Percentiles rank a stretch among this genome's conserved stretches.
phyloP scores from a whole-genome alignment of 1,139 yeast species.

The Candida mesenterica region DNA sequence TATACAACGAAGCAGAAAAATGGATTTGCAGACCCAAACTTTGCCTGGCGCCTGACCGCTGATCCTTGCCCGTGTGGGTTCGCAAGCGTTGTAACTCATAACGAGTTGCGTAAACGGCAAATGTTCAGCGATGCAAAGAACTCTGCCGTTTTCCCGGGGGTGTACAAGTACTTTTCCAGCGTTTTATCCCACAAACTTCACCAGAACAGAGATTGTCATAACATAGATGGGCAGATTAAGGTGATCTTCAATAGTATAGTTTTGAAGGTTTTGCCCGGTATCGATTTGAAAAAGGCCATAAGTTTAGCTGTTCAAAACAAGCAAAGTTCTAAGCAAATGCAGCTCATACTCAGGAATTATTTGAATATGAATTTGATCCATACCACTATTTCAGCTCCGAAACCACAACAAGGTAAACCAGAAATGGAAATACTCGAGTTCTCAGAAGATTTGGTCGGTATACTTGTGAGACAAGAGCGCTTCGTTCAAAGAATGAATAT shows the following conservation, averaged over 20 bases:
- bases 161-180: conserved; percentile 7
- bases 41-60: background rate
- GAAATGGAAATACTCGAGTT: conserved; percentile 10
- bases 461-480: conserved; percentile 29
- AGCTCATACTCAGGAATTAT: background rate
- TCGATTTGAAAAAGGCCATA: background rate
- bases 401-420: background rate
- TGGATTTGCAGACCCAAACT: conserved; percentile 24
- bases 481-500: conserved; percentile 31
- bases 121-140: conserved; percentile 20
- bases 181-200: conserved; percentile 5
- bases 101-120: conserved; percentile 21
- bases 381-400: background rate
- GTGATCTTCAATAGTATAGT: background rate
- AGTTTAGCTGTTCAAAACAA: background rate
- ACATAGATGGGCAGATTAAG: background rate
- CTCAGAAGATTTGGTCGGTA: conserved; percentile 32
- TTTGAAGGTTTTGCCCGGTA: background rate
- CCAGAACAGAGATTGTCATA: background rate
- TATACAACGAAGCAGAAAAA: conserved; percentile 14
- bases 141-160: conserved; percentile 11
- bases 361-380: conserved; percentile 1
- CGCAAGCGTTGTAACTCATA: conserved; percentile 12
- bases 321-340: background rate
- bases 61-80: conserved; percentile 1